Evolutionary conservation across 2,329 filamentous ascomycete species (phyloP).

Genomic region (Aspergillus neotritici): DNA sequence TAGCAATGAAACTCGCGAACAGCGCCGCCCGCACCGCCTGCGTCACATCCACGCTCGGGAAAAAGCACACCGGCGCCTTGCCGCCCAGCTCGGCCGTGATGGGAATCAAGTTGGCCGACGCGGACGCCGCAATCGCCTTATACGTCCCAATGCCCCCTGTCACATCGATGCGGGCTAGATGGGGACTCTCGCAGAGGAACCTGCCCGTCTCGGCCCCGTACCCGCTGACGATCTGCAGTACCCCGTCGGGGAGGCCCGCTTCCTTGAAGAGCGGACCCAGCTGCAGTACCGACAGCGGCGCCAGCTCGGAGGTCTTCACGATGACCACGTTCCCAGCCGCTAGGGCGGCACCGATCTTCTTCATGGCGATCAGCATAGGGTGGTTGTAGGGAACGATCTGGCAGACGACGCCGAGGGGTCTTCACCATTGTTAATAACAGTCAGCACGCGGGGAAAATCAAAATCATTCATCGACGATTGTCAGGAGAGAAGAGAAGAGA

Average conservation of each 20-base stretch:
- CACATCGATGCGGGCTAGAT: conserved; percentile 31
- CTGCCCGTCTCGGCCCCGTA: conserved; percentile 45
- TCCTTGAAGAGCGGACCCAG: conserved; percentile 38
- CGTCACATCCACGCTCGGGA: conserved; percentile 29
- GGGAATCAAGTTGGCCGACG: conserved; percentile 29
- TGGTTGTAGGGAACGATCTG: conserved; percentile 39
- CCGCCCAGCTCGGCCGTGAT: conserved; percentile 35
- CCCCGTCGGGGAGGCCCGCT: conserved; percentile 41
- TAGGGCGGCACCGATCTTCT: conserved; percentile 37
- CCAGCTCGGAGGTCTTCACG: conserved; percentile 38
- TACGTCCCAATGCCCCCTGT: conserved; percentile 32
- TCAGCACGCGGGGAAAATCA: no score
- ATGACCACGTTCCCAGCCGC: conserved; percentile 39
- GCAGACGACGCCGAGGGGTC: conserved; percentile 36
- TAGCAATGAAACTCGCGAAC: conserved; percentile 47
- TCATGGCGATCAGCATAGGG: conserved; percentile 33
- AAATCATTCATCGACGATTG: no score
- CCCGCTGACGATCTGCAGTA: conserved; percentile 47
- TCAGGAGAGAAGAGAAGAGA: no score
- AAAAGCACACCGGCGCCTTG: conserved; percentile 33
- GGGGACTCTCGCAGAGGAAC: conserved; percentile 24
- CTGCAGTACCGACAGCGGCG: conserved; percentile 39
- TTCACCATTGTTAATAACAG: no score
- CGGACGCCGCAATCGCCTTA: conserved; percentile 27
- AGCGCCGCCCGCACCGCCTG: conserved; percentile 28